Evolutionary conservation across 371 early-diverging fungal genomes (phyloP).

Genomic region (Mortierella sp.): DNA sequence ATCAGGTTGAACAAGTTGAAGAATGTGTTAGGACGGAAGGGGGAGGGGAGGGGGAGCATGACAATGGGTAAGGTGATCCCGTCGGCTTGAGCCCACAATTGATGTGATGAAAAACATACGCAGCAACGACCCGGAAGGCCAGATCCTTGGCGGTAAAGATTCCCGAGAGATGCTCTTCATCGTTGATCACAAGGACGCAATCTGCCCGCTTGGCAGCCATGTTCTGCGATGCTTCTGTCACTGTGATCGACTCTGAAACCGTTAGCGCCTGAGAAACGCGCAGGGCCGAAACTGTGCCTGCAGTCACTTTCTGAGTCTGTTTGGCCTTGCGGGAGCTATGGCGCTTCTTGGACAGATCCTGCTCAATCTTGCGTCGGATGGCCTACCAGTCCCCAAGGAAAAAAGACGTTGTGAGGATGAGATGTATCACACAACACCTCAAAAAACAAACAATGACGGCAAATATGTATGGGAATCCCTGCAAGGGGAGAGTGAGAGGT

Average conservation of each 20-base stretch:
- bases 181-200: slow-evolving; percentile 92
- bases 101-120: slow-evolving; percentile 46
- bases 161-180: slow-evolving; percentile 91
- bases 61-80: slow-evolving; percentile 10
- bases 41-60: too few relatives aligned
- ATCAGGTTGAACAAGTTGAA: not conserved
- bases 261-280: slow-evolving; percentile 90
- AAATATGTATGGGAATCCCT: not conserved
- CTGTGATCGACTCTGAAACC: slow-evolving; percentile 86
- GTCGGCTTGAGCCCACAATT: too few relatives aligned
- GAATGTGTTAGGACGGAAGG: too few relatives aligned
- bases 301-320: slow-evolving; percentile 60
- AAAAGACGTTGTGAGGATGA: not conserved
- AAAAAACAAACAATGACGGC: too few relatives aligned
- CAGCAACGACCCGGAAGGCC: slow-evolving; percentile 88
- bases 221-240: slow-evolving; percentile 93
- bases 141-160: slow-evolving; percentile 92
- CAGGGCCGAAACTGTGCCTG: slow-evolving; percentile 92
- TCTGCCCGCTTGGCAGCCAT: slow-evolving; percentile 99
- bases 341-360: slow-evolving; percentile 75
- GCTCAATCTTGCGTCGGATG: slow-evolving; percentile 80
- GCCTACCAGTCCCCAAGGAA: slow-evolving; percentile 56
- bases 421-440: not conserved
- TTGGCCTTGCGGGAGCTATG: slow-evolving; percentile 55
- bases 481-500: not conserved